Evolutionary conservation across 2,329 filamentous ascomycete genomes (phyloP), one percentile per base, ranked within the genome.

Genomic region (Penicillium nordicum): DNA sequence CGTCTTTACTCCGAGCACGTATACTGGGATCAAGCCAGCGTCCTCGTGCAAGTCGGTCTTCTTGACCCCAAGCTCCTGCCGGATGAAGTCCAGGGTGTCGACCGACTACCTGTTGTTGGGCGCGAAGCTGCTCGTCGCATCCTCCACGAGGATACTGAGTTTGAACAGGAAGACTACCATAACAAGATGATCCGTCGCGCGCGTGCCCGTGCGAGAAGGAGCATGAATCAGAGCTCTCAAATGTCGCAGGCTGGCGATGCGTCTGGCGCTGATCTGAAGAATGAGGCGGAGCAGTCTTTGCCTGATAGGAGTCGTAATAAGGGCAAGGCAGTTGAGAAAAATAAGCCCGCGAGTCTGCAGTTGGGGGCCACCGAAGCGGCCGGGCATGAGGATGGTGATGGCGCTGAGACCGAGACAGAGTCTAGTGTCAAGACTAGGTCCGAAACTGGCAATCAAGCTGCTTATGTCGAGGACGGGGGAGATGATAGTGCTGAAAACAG

Each of bases 11-110:
- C 78, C 18, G 84, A 86, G 66, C 78, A 84, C 50, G 70, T 84
- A 4, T 85, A 86, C 65, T 86, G 83, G 83, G 84, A 86, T 62
- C 84, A 86, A 63, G 83, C 84, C 10, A 81, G 76, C 46, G 83
- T 86, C 8, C 67, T 86, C 14, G 80, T 85, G 43, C 83, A 86
- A 65, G 73, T 83, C 0, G 84, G 84, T 0, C 63, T 86, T 57
- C 56, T 86, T 48, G 81, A 85, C 70, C 78, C 82, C n/a, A 81
- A 83, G 55, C 64, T 80, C 11, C 75, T 85, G 21, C 80, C 82
- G 0, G 69, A 77, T 38, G 69, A 79, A 2, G 71, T 80, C 7
- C 63, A 70, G 4, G 72, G 72, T 1, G 68, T 76, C 7, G 69
- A 74, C 30, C 66, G 70, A 27, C 50, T 78, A 27, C 76, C 76